Evolutionary conservation across 73 alveolate genomes (phyloP).

Genomic region (Tetrahymena malaccensis): DNA sequence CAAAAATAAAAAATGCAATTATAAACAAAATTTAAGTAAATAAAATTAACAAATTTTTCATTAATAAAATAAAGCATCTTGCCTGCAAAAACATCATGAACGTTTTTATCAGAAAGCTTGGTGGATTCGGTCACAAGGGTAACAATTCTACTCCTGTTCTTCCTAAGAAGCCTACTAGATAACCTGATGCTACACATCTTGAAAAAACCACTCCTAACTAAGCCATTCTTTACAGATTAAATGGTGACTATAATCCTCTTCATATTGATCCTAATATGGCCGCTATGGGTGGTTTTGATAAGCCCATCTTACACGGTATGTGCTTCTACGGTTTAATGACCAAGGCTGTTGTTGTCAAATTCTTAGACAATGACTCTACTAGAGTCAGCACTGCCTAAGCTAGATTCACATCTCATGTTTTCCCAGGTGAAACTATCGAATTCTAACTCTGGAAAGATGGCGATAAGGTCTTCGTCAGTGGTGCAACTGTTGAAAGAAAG

Average conservation of each 20-base stretch:
- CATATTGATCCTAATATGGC: constrained; percentile 80
- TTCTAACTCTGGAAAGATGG: constrained; percentile 75
- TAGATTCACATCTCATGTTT: constrained; percentile 75
- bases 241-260: constrained; percentile 74
- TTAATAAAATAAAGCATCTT: background rate
- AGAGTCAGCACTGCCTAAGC: constrained; percentile 36
- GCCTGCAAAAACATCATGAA: constrained; percentile 1
- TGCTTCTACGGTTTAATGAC: constrained; percentile 74
- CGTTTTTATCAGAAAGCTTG: constrained; percentile 72
- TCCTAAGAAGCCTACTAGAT: constrained; percentile 64
- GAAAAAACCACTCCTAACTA: constrained; percentile 49
- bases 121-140: constrained; percentile 75
- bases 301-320: constrained; percentile 82
- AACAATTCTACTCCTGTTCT: constrained; percentile 14
- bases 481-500: constrained; percentile 75
- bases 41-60: background rate
- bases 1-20: background rate
- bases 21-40: background rate
- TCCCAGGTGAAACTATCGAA: constrained; percentile 80
- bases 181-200: constrained; percentile 53
- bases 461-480: constrained; percentile 50
- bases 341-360: constrained; percentile 53
- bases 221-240: constrained; percentile 71
- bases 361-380: constrained; percentile 44
- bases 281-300: constrained; percentile 73